Percentiles rank a stretch among this genome's conserved stretches.
Evolutionary conservation across 345 rosid genomes (phyloP).

Genomic region (Lepidium africanum): DNA sequence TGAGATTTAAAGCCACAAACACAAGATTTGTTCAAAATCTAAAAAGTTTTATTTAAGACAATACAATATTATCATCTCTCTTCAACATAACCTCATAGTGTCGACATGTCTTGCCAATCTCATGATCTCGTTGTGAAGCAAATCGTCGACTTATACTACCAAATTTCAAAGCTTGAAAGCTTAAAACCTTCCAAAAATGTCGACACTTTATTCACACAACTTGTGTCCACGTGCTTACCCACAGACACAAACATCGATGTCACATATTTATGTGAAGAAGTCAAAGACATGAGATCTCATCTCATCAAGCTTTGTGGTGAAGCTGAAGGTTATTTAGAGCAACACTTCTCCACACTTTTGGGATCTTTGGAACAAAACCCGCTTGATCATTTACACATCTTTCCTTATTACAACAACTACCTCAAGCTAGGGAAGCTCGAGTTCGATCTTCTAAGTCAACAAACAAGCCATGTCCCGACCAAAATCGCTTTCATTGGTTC

Average conservation of each 20-base stretch:
- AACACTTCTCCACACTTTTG: conserved; percentile 54
- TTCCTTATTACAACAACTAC: conserved; percentile 78
- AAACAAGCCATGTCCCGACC: conserved; percentile 27
- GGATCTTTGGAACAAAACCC: conserved; percentile 47
- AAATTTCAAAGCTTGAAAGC: conserved; percentile 56
- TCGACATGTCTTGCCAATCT: conserved; percentile 56
- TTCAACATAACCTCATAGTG: neutral
- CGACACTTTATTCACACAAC: conserved; percentile 65
- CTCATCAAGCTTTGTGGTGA: conserved; percentile 68
- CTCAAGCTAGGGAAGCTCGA: conserved; percentile 69
- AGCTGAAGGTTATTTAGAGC: conserved; percentile 70
- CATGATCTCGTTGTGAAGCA: conserved; percentile 42
- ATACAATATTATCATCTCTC: conserved; percentile 1
- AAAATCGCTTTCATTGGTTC: conserved; percentile 78
- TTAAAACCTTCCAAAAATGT: conserved; percentile 71
- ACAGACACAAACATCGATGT: conserved; percentile 57
- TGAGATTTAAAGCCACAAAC: conserved; percentile 19
- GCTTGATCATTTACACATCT: conserved; percentile 46
- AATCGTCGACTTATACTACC: conserved; percentile 46
- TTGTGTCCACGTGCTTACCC: conserved; percentile 69
- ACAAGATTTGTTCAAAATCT: conserved; percentile 7
- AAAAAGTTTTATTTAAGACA: neutral
- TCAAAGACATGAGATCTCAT: conserved; percentile 53
- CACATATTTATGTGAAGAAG: conserved; percentile 36
- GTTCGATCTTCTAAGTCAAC: conserved; percentile 40